These are phyloP conservation scores for Kurtzmaniella natalensis DNA, from an alignment of 1,139 yeast species.

Conservation along the genomic window DNA sequence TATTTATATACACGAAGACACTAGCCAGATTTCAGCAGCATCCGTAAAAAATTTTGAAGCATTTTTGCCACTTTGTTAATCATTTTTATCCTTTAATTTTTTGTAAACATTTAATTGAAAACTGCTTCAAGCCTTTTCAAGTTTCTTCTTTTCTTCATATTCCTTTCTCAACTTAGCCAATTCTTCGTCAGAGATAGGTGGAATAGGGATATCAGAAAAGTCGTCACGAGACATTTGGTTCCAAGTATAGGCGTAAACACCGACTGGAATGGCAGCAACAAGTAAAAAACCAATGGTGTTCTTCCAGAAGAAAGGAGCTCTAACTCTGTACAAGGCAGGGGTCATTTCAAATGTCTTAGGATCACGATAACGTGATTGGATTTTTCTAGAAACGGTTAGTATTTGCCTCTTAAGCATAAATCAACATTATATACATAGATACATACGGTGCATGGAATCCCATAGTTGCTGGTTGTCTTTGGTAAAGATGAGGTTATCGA, in stretches of 20 bases:
- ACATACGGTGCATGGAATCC: slow-evolving; percentile 7
- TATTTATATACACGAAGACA: too few relatives aligned
- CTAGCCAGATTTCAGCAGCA: too few relatives aligned
- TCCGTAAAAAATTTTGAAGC: too few relatives aligned
- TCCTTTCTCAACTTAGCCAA: slow-evolving; percentile 67
- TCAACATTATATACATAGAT: neutral
- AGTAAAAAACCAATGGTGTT: slow-evolving; percentile 61
- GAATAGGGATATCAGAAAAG: slow-evolving; percentile 86
- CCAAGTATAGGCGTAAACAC: slow-evolving; percentile 74
- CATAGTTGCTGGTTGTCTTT: slow-evolving; percentile 2
- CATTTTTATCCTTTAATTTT: too few relatives aligned
- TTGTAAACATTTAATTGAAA: too few relatives aligned
- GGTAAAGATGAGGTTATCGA: too few relatives aligned
- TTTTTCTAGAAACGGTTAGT: slow-evolving; percentile 17
- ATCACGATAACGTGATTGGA: slow-evolving; percentile 56
- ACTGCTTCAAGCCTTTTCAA: slow-evolving; percentile 5
- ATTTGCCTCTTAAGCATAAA: neutral
- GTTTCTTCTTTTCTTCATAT: slow-evolving; percentile 46
- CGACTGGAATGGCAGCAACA: slow-evolving; percentile 58
- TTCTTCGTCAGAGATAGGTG: slow-evolving; percentile 81
- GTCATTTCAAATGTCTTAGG: slow-evolving; percentile 83
- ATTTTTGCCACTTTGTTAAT: too few relatives aligned
- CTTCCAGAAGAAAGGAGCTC: slow-evolving; percentile 78
- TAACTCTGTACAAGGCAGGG: slow-evolving; percentile 86
- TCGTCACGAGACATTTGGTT: slow-evolving; percentile 73